Conservation (phyloP, 805 yeast species). For the Kodamaea lidongshanica region DNA sequence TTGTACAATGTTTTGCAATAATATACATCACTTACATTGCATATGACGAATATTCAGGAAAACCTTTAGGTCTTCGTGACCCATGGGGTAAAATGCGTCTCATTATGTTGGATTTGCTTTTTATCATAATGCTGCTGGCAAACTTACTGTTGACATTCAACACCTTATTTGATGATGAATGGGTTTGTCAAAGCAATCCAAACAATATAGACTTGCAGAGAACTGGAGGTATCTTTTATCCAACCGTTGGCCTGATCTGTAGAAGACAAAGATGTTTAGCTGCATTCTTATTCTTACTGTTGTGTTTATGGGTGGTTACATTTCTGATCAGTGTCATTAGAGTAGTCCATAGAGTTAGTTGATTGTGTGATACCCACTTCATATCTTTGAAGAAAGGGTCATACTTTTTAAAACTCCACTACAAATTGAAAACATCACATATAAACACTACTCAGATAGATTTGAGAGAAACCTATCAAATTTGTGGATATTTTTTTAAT, state of each 20-base stretch:
- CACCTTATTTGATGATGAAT: slow-evolving; percentile 68
- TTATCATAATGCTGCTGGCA: slow-evolving; percentile 85
- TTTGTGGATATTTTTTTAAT: no score
- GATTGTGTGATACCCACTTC: no score
- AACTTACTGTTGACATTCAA: slow-evolving; percentile 81
- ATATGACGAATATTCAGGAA: slow-evolving; percentile 85
- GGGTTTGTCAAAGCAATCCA: slow-evolving; percentile 53
- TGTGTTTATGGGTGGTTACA: slow-evolving; percentile 79
- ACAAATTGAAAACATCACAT: no score
- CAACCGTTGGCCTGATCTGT: slow-evolving; percentile 53
- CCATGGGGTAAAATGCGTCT: slow-evolving; percentile 79
- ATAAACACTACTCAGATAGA: no score
- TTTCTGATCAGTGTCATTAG: slow-evolving; percentile 78
- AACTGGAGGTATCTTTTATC: slow-evolving; percentile 17
- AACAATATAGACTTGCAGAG: slow-evolving; percentile 18
- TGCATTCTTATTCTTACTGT: slow-evolving; percentile 67
- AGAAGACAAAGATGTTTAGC: slow-evolving; percentile 72
- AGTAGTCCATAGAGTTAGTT: slow-evolving; percentile 65
- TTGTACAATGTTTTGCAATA: slow-evolving; percentile 73
- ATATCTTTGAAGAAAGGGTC: no score
- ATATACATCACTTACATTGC: slow-evolving; percentile 76
- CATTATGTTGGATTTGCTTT: slow-evolving; percentile 73
- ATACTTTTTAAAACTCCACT: no score
- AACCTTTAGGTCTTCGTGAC: slow-evolving; percentile 84
- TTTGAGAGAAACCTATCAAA: no score